phyloP scores from a whole-genome alignment of 192 early-diverging fungal species.

The Coemansia sp. region DNA sequence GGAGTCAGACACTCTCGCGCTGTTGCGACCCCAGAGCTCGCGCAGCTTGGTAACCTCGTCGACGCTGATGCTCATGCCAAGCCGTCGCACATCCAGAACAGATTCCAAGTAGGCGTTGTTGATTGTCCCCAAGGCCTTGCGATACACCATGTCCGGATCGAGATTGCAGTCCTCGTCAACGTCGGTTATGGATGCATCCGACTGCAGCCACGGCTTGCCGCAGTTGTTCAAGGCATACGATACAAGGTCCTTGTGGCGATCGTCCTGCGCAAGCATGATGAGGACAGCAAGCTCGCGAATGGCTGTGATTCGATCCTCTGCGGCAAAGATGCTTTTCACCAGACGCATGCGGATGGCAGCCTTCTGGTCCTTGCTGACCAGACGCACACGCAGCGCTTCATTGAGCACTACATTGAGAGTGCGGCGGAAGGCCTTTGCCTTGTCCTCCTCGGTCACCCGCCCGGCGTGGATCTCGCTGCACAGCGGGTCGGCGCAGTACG shows the following conservation, averaged over 20 bases:
- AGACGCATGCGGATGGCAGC: slow-evolving; percentile 42
- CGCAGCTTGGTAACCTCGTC: slow-evolving; percentile 43
- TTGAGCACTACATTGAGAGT: slow-evolving; percentile 54
- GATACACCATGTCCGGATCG: slow-evolving; percentile 53
- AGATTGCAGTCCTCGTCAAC: slow-evolving; percentile 53
- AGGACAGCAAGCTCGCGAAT: slow-evolving; percentile 49
- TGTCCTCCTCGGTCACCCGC: slow-evolving; percentile 46
- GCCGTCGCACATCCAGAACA: slow-evolving; percentile 44
- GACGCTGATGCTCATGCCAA: slow-evolving; percentile 51
- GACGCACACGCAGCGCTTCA: slow-evolving; percentile 50
- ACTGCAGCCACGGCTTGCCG: slow-evolving; percentile 39
- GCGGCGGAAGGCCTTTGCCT: slow-evolving; percentile 54
- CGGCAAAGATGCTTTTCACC: slow-evolving; percentile 38
- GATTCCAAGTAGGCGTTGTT: slow-evolving; percentile 52
- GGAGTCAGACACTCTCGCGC: slow-evolving; percentile 34
- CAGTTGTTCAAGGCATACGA: slow-evolving; percentile 38
- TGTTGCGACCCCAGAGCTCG: slow-evolving; percentile 40
- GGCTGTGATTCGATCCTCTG: slow-evolving; percentile 45
- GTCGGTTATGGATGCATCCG: slow-evolving; percentile 34
- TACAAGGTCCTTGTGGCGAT: slow-evolving; percentile 35
- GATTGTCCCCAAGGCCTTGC: slow-evolving; percentile 49
- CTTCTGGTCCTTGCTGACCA: slow-evolving; percentile 54
- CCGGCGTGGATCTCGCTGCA: slow-evolving; percentile 54
- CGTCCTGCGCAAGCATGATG: slow-evolving; percentile 49
- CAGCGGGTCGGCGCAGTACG: slow-evolving; percentile 53